phyloP scores from a whole-genome alignment of 2,329 filamentous ascomycete species.

The Cercospora canescens region DNA sequence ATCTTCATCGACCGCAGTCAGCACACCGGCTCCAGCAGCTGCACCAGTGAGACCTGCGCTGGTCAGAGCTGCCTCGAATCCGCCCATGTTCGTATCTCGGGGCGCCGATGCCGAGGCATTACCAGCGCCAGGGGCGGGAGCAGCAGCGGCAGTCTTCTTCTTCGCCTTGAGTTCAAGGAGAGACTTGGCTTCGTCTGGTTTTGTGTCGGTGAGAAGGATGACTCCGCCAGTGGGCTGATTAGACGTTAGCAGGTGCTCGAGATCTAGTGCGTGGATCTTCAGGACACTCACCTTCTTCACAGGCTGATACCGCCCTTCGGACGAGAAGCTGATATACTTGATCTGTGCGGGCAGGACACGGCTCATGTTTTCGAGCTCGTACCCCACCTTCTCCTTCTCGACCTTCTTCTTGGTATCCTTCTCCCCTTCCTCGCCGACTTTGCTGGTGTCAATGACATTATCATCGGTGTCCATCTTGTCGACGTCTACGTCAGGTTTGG shows the following conservation, averaged over 20 bases:
- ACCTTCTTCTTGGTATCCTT: conserved; percentile 78
- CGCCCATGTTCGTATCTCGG: conserved; percentile 37
- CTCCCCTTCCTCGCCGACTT: conserved; percentile 49
- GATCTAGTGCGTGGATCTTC: background rate
- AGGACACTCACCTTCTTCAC: conserved; percentile 73
- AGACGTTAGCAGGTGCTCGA: conserved; percentile 41
- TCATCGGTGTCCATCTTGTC: conserved; percentile 83
- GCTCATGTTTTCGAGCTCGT: conserved; percentile 96
- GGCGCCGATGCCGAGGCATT: conserved; percentile 22
- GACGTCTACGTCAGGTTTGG: conserved; percentile 57
- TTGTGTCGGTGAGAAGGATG: conserved; percentile 83
- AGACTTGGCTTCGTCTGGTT: conserved; percentile 74
- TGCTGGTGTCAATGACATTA: conserved; percentile 40
- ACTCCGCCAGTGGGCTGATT: conserved; percentile 85
- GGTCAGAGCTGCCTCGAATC: conserved; percentile 19
- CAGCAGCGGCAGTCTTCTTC: conserved; percentile 60
- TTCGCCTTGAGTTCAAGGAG: conserved; percentile 91
- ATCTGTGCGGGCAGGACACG: conserved; percentile 88
- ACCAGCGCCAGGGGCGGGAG: conserved; percentile 38
- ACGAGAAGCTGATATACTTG: conserved; percentile 91
- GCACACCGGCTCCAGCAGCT: conserved; percentile 63
- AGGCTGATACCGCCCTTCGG: conserved; percentile 80
- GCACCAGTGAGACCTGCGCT: conserved; percentile 30
- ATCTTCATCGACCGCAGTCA: conserved; percentile 87
- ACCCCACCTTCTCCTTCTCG: conserved; percentile 96